A percentile compares a stretch with the other conserved stretches of the same genome.
Evolutionary conservation across 2,329 filamentous ascomycete species (phyloP).

Genomic region (Cryphonectria parasitica): DNA sequence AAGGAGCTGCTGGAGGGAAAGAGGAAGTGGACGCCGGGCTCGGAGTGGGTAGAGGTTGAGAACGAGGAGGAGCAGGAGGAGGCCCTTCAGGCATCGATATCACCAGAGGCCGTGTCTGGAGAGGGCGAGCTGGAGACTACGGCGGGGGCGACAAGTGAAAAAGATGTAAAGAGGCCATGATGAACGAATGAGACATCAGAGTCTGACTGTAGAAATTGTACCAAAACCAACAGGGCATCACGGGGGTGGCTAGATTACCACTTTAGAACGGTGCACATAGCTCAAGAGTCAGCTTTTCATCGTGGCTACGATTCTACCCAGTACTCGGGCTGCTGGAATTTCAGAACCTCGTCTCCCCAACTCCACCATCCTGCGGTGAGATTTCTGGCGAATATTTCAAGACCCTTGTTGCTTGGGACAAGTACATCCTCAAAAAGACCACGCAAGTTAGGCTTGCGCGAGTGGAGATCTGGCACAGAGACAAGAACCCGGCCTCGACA

Average conservation of each 20-base stretch:
- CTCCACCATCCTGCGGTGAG: conserved; percentile 77
- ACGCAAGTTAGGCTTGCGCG: conserved; percentile 75
- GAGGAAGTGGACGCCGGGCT: conserved; percentile 61
- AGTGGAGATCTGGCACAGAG: conserved; percentile 76
- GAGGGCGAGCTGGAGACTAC: conserved; percentile 32
- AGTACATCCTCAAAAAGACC: conserved; percentile 61
- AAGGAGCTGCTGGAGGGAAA: conserved; percentile 63
- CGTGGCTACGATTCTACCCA: conserved; percentile 45
- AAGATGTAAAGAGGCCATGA: conserved; percentile 30
- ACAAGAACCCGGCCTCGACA: conserved; percentile 63
- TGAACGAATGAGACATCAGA: conserved; percentile 29
- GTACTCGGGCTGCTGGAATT: conserved; percentile 64
- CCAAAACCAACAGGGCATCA: background rate
- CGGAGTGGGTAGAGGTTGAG: conserved; percentile 49
- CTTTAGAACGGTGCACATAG: conserved; percentile 10
- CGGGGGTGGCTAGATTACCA: conserved; percentile 8
- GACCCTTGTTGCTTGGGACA: conserved; percentile 53
- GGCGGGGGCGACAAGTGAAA: conserved; percentile 46
- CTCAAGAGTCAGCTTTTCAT: conserved; percentile 26
- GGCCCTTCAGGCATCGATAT: conserved; percentile 30
- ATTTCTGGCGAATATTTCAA: conserved; percentile 80
- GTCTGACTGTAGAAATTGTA: conserved; percentile 26
- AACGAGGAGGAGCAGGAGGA: background rate
- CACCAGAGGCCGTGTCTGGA: conserved; percentile 32
- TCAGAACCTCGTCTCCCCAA: conserved; percentile 76